Evolutionary conservation across 2,329 filamentous ascomycete genomes (phyloP).

Genomic region (Xylariaceae sp.): DNA sequence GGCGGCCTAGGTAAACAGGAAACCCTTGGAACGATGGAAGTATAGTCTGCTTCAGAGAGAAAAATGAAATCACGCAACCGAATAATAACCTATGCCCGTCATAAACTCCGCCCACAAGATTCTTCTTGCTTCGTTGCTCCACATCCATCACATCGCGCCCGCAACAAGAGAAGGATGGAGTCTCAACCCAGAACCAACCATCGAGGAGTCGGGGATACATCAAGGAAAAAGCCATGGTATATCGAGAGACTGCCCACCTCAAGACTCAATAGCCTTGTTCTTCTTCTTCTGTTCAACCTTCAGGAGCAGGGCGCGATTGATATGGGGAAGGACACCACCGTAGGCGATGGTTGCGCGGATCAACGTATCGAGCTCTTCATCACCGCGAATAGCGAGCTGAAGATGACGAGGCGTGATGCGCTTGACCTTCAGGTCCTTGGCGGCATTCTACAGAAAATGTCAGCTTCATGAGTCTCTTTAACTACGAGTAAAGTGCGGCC

Average conservation of each 20-base stretch:
- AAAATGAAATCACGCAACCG: constrained; percentile 7
- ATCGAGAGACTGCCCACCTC: constrained; percentile 19
- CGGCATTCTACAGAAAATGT: constrained; percentile 63
- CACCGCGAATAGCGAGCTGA: constrained; percentile 95
- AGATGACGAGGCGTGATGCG: constrained; percentile 97
- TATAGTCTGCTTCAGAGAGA: not conserved
- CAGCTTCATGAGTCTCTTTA: constrained; percentile 12
- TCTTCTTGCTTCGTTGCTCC: not conserved
- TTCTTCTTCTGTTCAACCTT: constrained; percentile 99
- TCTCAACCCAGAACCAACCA: constrained; percentile 10
- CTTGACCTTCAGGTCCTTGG: constrained; percentile 99
- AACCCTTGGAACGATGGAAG: not conserved
- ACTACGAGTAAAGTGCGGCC: not conserved
- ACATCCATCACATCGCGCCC: constrained; percentile 7
- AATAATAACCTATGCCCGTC: constrained; percentile 9
- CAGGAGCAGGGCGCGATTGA: constrained; percentile 92
- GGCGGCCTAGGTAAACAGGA: constrained; percentile 1
- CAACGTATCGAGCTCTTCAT: constrained; percentile 95
- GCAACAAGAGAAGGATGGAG: constrained; percentile 6
- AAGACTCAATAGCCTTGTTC: constrained; percentile 50
- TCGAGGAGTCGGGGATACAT: constrained; percentile 7
- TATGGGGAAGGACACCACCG: constrained; percentile 95
- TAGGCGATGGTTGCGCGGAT: constrained; percentile 98
- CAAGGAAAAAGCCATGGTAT: constrained; percentile 4
- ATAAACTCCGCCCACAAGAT: constrained; percentile 8